Conservation (phyloP, 1,284 basidiomycete species). For the Lentinus polychrous region DNA sequence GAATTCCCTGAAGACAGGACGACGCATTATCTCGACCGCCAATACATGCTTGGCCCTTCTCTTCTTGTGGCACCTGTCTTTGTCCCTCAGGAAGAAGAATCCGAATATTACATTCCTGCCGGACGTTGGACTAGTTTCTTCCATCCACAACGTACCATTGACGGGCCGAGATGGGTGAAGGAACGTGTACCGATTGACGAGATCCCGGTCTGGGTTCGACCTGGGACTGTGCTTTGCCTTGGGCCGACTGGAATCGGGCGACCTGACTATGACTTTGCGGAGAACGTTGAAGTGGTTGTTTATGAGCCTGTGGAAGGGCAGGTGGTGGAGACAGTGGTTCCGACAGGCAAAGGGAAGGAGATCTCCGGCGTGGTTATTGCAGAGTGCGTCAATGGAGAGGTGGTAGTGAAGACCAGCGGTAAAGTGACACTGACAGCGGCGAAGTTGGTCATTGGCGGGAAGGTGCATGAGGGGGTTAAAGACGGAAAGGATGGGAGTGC, state of each 20-base stretch:
- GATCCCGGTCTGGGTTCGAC: slow-evolving; percentile 63
- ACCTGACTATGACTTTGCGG: slow-evolving; percentile 60
- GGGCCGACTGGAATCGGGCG: slow-evolving; percentile 47
- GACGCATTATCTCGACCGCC: slow-evolving; percentile 57
- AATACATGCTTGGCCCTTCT: slow-evolving; percentile 64
- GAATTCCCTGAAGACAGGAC: slow-evolving; percentile 66
- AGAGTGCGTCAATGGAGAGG: slow-evolving; percentile 17
- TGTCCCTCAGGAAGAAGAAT: slow-evolving; percentile 46
- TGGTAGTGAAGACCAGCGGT: background rate
- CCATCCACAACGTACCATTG: slow-evolving; percentile 38
- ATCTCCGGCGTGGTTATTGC: slow-evolving; percentile 34
- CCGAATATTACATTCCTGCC: slow-evolving; percentile 63
- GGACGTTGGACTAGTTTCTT: slow-evolving; percentile 67
- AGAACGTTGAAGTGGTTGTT: slow-evolving; percentile 43
- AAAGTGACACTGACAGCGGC: background rate
- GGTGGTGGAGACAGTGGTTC: slow-evolving; percentile 36
- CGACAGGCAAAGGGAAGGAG: slow-evolving; percentile 30
- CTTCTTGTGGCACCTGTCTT: slow-evolving; percentile 74
- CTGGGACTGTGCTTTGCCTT: slow-evolving; percentile 47
- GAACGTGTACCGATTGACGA: slow-evolving; percentile 50
- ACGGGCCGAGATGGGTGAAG: slow-evolving; percentile 50
- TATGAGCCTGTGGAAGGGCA: slow-evolving; percentile 47
- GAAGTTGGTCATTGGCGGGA: background rate
- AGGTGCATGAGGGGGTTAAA: background rate
- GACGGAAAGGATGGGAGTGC: background rate